Evolutionary conservation across 306 rosid species (phyloP).

Genomic region (Corylus americana): DNA sequence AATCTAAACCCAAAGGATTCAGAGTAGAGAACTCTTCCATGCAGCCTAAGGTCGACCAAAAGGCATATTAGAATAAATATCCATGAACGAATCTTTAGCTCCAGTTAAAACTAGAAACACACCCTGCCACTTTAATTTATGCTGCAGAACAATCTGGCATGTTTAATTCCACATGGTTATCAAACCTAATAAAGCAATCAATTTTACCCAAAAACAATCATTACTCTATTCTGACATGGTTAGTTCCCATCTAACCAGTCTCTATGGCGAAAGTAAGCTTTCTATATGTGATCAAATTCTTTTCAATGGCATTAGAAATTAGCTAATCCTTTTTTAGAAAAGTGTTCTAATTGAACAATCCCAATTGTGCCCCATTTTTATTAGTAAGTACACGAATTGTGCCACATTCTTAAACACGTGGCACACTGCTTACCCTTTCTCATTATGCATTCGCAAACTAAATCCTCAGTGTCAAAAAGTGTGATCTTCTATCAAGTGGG

Average conservation of each 20-base stretch:
- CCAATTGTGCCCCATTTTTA: not conserved
- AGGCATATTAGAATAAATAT: not conserved
- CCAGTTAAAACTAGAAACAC: not conserved
- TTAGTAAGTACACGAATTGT: not conserved
- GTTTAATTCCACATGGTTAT: not conserved
- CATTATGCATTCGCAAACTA: too few species aligned
- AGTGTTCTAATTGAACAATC: not conserved
- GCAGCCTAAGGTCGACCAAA: not conserved
- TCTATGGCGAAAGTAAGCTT: not conserved
- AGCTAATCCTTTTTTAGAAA: not conserved
- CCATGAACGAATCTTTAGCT: not conserved
- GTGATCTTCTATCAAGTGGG: not conserved
- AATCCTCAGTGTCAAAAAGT: too few species aligned
- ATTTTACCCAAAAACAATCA: not conserved
- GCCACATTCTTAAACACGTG: not conserved
- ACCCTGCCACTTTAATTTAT: not conserved
- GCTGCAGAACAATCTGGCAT: not conserved
- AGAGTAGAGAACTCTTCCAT: not conserved
- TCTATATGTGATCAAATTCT: not conserved
- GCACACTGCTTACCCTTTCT: not conserved
- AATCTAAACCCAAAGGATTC: not conserved
- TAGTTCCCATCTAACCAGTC: not conserved
- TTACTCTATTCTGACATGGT: not conserved
- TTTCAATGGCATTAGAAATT: not conserved
- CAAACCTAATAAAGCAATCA: not conserved